Conservation (phyloP, 2,329 filamentous ascomycete genomes). For the Seiridium unicorne region DNA sequence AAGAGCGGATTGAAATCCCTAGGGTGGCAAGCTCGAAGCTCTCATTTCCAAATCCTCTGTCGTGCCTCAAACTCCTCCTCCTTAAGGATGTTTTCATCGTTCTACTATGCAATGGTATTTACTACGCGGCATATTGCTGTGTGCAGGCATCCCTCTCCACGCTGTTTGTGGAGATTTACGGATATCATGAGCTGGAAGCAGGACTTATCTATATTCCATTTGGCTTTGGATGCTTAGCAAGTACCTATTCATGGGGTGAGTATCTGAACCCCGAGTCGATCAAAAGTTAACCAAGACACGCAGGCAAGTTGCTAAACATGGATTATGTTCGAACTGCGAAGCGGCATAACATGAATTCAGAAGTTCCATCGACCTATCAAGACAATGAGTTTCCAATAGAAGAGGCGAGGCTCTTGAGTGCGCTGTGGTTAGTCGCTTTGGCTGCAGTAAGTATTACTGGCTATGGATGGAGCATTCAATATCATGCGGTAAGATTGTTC, state of each 20-base stretch:
- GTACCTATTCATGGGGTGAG: constrained; percentile 1
- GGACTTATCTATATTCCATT: constrained; percentile 19
- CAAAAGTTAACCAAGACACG: neutral
- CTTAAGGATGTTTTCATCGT: constrained; percentile 9
- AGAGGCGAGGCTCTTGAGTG: constrained; percentile 10
- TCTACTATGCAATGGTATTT: constrained; percentile 19
- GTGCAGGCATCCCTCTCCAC: constrained; percentile 19
- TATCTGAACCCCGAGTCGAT: neutral
- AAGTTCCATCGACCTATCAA: neutral
- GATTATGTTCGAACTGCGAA: constrained; percentile 10
- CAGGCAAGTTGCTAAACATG: constrained; percentile 5
- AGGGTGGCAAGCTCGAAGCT: neutral
- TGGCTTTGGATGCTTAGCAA: constrained; percentile 12
- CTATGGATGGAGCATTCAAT: constrained; percentile 16
- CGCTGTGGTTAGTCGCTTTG: constrained; percentile 6
- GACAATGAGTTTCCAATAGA: constrained; percentile 13
- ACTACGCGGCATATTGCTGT: constrained; percentile 18
- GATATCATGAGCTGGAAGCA: constrained; percentile 15
- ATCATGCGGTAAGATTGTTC: constrained; percentile 8
- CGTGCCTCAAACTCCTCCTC: constrained; percentile 12
- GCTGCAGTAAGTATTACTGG: constrained; percentile 7
- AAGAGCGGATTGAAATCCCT: neutral
- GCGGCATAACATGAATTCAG: neutral
- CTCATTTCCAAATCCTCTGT: constrained; percentile 13
- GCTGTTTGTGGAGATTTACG: constrained; percentile 18